These are phyloP conservation scores for Sarcodon aspratus DNA, from an alignment of 768 basidiomycete genomes.

Conservation along the genomic window DNA sequence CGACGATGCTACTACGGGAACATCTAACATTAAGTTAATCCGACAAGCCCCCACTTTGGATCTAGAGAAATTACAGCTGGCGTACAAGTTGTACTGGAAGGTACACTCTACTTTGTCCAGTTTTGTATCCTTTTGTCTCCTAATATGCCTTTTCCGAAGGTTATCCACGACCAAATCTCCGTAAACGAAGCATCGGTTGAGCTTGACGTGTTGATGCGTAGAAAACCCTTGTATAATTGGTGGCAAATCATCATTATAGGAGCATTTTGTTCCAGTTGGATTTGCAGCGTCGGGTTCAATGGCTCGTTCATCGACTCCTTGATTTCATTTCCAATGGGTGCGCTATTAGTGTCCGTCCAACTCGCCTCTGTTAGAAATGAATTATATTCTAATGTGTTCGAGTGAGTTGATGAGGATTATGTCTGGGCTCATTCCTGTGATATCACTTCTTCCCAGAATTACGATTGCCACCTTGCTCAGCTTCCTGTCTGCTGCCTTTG, in stretches of 20 bases:
- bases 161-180: conserved; percentile 74
- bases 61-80: conserved; percentile 63
- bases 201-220: conserved; percentile 66
- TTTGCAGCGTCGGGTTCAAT: conserved; percentile 60
- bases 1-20: conserved; percentile 70
- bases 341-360: conserved; percentile 63
- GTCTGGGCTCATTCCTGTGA: not conserved
- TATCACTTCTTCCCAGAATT: conserved; percentile 35
- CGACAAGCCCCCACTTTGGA: conserved; percentile 63
- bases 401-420: conserved; percentile 25
- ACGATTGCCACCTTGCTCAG: conserved; percentile 71
- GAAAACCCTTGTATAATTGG: conserved; percentile 46
- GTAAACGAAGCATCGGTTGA: conserved; percentile 62
- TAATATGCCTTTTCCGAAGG: conserved; percentile 26
- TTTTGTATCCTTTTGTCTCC: not conserved
- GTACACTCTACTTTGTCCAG: conserved; percentile 20
- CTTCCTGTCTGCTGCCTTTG: conserved; percentile 67
- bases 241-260: conserved; percentile 61
- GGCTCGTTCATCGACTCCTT: conserved; percentile 74
- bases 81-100: conserved; percentile 66
- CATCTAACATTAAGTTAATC: conserved; percentile 72
- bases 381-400: conserved; percentile 72
- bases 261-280: conserved; percentile 65
- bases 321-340: conserved; percentile 64
- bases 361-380: conserved; percentile 63